These are phyloP conservation scores for Neurospora africana DNA, from an alignment of 495 filamentous ascomycete species.

Conservation along the genomic window DNA sequence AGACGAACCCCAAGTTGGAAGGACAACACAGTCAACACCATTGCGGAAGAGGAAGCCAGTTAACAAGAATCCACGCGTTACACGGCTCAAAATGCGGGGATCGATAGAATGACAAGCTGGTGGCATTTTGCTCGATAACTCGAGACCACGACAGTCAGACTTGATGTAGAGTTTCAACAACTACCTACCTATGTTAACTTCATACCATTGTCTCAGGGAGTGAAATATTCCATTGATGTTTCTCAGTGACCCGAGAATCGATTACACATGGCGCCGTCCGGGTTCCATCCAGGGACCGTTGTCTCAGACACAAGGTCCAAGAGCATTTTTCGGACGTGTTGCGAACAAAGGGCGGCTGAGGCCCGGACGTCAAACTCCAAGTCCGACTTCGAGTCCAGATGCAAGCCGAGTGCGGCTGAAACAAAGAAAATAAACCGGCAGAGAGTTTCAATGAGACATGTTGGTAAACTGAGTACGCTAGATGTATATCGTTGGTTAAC, in stretches of 20 bases:
- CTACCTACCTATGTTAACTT: not conserved
- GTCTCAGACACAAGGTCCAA: not conserved
- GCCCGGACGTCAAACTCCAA: not conserved
- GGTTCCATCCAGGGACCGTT: not conserved
- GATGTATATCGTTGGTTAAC: not conserved
- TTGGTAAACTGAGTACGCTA: not conserved
- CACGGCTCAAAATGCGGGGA: not conserved
- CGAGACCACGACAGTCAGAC: not conserved
- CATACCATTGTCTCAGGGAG: not conserved
- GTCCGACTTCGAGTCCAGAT: not conserved
- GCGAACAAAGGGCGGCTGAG: not conserved
- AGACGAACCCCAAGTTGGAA: not conserved
- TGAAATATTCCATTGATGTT: not conserved
- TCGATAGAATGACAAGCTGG: not conserved
- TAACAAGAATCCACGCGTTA: not conserved
- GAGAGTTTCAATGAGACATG: not conserved
- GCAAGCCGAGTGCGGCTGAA: not conserved
- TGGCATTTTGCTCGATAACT: not conserved
- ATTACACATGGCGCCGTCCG: not conserved
- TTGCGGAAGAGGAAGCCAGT: not conserved
- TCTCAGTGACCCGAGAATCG: not conserved
- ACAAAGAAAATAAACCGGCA: not conserved
- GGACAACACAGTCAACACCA: not conserved
- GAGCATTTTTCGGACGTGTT: not conserved
- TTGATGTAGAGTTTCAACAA: not conserved